Conservation (phyloP, 176 grass and related monocot genomes). For the Panicum miliaceum region DNA sequence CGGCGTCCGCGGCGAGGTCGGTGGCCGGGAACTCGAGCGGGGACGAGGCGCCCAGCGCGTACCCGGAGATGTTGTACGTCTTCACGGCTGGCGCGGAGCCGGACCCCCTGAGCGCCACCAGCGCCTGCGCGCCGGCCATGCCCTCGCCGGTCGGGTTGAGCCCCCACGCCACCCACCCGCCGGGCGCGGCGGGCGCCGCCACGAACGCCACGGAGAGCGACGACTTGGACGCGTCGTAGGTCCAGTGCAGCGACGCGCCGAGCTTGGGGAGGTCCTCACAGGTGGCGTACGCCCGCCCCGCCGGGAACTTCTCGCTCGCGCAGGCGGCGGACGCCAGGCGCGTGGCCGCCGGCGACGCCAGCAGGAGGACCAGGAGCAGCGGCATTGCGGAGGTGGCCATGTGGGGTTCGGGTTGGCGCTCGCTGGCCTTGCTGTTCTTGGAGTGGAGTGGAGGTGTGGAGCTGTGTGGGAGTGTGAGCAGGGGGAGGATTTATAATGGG, state of each 20-base stretch:
- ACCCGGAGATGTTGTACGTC: constrained; percentile 66
- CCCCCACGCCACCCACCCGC: constrained; percentile 76
- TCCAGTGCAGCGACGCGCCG: constrained; percentile 68
- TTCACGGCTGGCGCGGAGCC: constrained; percentile 31
- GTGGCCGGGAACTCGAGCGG: constrained; percentile 55
- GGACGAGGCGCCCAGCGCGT: constrained; percentile 35
- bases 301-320: constrained; percentile 56
- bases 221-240: constrained; percentile 46
- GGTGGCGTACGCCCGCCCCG: constrained; percentile 37
- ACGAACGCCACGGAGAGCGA: constrained; percentile 67
- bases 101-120: constrained; percentile 49
- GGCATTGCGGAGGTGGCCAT: constrained; percentile 13
- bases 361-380: constrained; percentile 40
- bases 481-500: constrained; percentile 36
- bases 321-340: constrained; percentile 22
- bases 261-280: constrained; percentile 73
- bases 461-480: background rate
- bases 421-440: background rate
- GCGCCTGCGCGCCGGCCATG: constrained; percentile 73
- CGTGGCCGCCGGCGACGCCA: background rate
- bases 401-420: no score
- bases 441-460: background rate
- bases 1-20: constrained; percentile 54
- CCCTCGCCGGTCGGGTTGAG: constrained; percentile 67
- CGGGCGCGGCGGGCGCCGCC: constrained; percentile 43